These are phyloP conservation scores for Thuja plicata DNA, from an alignment of 83 land plant species.

Conservation along the genomic window DNA sequence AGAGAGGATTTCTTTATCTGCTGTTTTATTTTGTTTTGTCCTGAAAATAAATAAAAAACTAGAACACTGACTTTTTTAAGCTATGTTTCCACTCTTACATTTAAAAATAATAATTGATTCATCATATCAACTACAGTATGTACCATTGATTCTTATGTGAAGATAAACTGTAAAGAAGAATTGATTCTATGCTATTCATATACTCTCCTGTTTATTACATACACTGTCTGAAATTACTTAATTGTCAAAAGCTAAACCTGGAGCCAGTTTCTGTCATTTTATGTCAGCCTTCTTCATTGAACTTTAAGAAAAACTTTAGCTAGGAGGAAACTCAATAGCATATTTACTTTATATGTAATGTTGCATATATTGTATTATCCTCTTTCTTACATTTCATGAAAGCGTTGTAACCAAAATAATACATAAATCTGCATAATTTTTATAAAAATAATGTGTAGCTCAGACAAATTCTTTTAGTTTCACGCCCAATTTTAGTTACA, in stretches of 20 bases:
- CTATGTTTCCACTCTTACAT: not conserved
- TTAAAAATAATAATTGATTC: no score
- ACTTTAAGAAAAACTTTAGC: not conserved
- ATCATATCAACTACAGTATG: no score
- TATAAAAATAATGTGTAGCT: not conserved
- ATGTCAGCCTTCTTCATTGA: not conserved
- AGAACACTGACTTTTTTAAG: not conserved
- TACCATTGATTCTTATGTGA: not conserved
- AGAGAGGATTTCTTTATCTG: no score
- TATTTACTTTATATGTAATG: not conserved
- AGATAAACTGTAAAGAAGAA: not conserved
- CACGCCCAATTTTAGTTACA: not conserved
- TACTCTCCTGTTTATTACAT: not conserved
- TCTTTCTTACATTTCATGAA: not conserved
- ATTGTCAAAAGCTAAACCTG: no score
- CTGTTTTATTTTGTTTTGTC: no score
- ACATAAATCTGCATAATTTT: no score
- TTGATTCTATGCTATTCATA: not conserved
- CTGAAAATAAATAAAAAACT: no score
- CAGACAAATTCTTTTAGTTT: not conserved
- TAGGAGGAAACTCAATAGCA: not conserved
- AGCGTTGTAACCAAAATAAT: no score
- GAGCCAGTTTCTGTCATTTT: no score
- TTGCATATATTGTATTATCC: not conserved
- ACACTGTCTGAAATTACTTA: not conserved